These are phyloP conservation scores for Chrysophaeum taylorii DNA, from an alignment of 352 stramenopile species.

Conservation along the genomic window DNA sequence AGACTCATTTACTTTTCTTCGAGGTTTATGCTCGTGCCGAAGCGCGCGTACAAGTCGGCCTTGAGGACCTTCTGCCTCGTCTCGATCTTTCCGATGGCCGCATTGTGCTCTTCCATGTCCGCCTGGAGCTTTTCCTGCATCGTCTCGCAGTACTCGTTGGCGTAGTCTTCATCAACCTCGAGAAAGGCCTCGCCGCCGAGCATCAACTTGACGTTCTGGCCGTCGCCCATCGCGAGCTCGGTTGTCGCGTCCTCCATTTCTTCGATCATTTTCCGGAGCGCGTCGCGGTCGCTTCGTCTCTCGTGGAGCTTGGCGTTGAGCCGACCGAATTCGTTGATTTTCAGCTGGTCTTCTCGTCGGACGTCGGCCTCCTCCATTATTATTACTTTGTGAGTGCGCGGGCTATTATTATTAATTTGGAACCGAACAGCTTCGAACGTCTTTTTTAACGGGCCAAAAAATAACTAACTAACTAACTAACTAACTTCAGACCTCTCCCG, in stretches of 20 bases:
- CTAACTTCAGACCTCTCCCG: not conserved
- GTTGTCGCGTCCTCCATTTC: constrained; percentile 89
- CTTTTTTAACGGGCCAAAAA: too few relatives aligned
- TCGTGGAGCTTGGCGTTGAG: constrained; percentile 86
- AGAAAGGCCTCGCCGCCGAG: constrained; percentile 91
- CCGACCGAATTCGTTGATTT: constrained; percentile 94
- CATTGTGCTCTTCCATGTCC: constrained; percentile 65
- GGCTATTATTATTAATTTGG: too few relatives aligned
- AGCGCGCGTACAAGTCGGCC: constrained; percentile 84
- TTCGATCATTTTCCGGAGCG: constrained; percentile 80
- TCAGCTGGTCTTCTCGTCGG: constrained; percentile 84
- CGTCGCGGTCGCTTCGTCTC: constrained; percentile 72
- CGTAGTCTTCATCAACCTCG: constrained; percentile 78
- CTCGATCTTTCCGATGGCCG: constrained; percentile 72
- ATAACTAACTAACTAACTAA: not conserved
- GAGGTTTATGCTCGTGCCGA: constrained; percentile 91
- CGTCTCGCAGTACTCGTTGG: constrained; percentile 80
- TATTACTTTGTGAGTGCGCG: too few relatives aligned
- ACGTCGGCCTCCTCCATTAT: constrained; percentile 66
- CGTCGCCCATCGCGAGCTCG: constrained; percentile 90
- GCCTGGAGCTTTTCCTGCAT: constrained; percentile 67
- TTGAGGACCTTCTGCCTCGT: constrained; percentile 64
- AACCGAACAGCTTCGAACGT: too few relatives aligned
- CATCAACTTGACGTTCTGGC: constrained; percentile 59
- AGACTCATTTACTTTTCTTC: too few relatives aligned